phyloP scores from a whole-genome alignment of 495 filamentous ascomycete species.

The Penicillium macrosclerotiorum region DNA sequence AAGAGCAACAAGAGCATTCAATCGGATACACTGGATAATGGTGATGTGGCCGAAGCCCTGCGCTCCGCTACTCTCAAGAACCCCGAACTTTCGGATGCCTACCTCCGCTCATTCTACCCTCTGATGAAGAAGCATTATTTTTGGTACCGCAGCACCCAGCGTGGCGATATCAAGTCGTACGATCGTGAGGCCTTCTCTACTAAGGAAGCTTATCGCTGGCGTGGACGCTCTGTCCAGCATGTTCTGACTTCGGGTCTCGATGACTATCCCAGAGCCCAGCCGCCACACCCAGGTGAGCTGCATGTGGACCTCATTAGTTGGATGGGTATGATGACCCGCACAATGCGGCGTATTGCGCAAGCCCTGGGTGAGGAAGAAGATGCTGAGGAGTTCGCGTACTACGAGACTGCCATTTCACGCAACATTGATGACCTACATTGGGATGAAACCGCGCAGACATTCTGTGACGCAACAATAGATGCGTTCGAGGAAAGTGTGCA shows the following conservation, averaged over 20 bases:
- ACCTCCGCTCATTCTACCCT: constrained; percentile 84
- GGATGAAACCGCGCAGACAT: constrained; percentile 73
- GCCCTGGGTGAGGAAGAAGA: constrained; percentile 73
- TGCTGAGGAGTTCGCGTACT: constrained; percentile 63
- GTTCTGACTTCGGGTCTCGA: constrained; percentile 91
- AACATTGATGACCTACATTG: constrained; percentile 96
- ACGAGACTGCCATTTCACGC: constrained; percentile 73
- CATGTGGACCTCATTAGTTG: constrained; percentile 94
- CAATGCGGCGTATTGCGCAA: constrained; percentile 73
- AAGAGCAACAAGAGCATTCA: constrained; percentile 36
- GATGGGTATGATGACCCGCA: constrained; percentile 91
- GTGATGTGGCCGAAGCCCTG: constrained; percentile 29
- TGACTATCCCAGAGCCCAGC: constrained; percentile 91
- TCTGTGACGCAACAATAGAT: constrained; percentile 94
- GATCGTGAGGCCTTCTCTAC: constrained; percentile 82
- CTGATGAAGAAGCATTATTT: constrained; percentile 84
- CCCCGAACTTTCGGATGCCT: constrained; percentile 65
- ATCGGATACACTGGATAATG: constrained; percentile 16
- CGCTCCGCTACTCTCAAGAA: constrained; percentile 63
- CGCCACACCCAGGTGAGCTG: constrained; percentile 96
- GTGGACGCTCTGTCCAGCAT: constrained; percentile 82
- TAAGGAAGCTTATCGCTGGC: constrained; percentile 94
- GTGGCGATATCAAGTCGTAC: constrained; percentile 85
- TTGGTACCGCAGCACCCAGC: constrained; percentile 93
- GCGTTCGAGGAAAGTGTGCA: constrained; percentile 87